phyloP scores from a whole-genome alignment of 495 filamentous ascomycete species.

The Jackrogersella minutella region DNA sequence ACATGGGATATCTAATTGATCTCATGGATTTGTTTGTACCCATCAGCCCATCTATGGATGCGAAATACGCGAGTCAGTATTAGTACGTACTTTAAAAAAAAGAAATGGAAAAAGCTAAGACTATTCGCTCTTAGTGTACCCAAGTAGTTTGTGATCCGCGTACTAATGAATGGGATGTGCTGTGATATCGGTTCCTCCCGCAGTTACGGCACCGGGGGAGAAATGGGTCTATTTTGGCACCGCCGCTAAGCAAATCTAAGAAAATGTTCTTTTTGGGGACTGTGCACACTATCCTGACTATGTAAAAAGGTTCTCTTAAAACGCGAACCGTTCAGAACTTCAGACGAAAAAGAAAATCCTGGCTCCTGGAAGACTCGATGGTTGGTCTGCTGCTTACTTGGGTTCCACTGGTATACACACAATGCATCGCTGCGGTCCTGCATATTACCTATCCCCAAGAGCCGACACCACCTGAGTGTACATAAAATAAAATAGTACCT shows the following conservation, averaged over 20 bases:
- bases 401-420: slow-evolving; percentile 30
- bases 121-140: too few species aligned
- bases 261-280: not conserved
- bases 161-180: not conserved
- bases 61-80: too few species aligned
- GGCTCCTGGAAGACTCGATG: slow-evolving; percentile 30
- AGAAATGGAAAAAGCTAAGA: too few species aligned
- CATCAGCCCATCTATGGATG: too few species aligned
- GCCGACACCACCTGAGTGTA: not conserved
- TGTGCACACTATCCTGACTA: too few species aligned
- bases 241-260: not conserved
- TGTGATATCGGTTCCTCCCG: slow-evolving; percentile 36
- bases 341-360: slow-evolving; percentile 35
- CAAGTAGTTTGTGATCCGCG: slow-evolving; percentile 14
- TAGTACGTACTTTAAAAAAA: too few species aligned
- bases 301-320: slow-evolving; percentile 10
- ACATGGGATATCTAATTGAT: too few species aligned
- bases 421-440: slow-evolving; percentile 17
- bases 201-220: slow-evolving; percentile 18
- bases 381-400: slow-evolving; percentile 24
- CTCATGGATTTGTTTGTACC: too few species aligned
- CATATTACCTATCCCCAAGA: not conserved
- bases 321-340: slow-evolving; percentile 33
- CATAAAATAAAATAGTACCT: not conserved
- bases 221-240: slow-evolving; percentile 15